Evolutionary conservation across 352 stramenopile genomes (phyloP).

Genomic region (Phytophthora lateralis): DNA sequence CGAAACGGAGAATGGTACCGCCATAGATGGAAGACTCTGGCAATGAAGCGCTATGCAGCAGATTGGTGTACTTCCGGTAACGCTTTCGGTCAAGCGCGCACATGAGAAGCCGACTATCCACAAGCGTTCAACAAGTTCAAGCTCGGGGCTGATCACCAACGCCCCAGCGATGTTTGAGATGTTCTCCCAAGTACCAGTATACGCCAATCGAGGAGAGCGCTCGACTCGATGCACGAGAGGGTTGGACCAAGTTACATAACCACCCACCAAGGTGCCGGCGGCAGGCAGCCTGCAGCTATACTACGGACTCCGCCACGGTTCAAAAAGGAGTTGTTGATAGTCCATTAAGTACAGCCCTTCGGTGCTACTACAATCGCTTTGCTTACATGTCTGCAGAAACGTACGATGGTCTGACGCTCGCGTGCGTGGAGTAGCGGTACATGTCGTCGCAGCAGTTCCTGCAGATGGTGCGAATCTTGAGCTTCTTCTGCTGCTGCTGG

Average conservation of each 20-base stretch:
- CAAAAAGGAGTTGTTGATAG: constrained; percentile 13
- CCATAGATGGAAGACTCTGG: not conserved
- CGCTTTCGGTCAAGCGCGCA: too few relatives aligned
- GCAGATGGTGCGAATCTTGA: constrained; percentile 59
- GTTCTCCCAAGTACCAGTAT: too few relatives aligned
- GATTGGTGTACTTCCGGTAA: not conserved
- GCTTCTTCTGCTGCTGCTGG: constrained; percentile 43
- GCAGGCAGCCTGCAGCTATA: too few relatives aligned
- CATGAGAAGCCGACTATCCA: too few relatives aligned
- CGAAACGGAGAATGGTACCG: too few relatives aligned
- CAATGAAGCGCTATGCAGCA: not conserved
- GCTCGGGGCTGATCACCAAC: too few relatives aligned
- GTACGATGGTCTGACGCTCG: constrained; percentile 33
- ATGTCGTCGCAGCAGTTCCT: constrained; percentile 54
- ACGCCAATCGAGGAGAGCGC: too few relatives aligned
- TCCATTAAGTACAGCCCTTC: constrained; percentile 19
- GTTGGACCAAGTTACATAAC: too few relatives aligned
- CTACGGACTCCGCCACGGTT: not conserved
- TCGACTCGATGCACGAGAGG: too few relatives aligned
- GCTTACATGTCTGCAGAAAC: constrained; percentile 19
- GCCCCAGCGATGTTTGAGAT: too few relatives aligned
- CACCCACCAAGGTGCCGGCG: too few relatives aligned
- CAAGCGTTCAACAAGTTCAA: too few relatives aligned
- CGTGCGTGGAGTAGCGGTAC: constrained; percentile 52
- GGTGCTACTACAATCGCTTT: constrained; percentile 12